These are phyloP conservation scores for Monascus purpureus DNA, from an alignment of 495 filamentous ascomycete species.

Conservation along the genomic window DNA sequence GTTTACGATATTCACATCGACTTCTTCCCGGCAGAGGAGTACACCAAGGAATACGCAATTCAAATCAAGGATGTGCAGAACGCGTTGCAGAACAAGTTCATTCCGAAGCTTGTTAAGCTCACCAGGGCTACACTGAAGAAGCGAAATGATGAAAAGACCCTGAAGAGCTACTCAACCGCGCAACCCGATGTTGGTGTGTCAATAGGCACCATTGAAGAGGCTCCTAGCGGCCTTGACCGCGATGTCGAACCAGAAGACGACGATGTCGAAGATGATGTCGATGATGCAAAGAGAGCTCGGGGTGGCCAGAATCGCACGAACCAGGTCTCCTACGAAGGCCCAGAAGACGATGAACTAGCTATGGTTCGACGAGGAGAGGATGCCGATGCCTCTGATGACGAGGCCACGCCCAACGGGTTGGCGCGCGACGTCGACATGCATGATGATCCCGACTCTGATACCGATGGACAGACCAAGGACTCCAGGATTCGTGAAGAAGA, in stretches of 20 bases:
- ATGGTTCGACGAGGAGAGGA: slow-evolving; percentile 39
- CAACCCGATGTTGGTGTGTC: slow-evolving; percentile 73
- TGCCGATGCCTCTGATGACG: slow-evolving; percentile 28
- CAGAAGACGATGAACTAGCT: slow-evolving; percentile 79
- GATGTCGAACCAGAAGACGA: slow-evolving; percentile 56
- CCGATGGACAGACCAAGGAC: slow-evolving; percentile 23
- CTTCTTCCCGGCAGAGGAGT: slow-evolving; percentile 76
- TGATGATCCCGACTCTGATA: slow-evolving; percentile 22
- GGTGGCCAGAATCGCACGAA: slow-evolving; percentile 59
- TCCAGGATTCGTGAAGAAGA: slow-evolving; percentile 46
- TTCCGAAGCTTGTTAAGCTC: slow-evolving; percentile 51
- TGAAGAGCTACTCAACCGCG: slow-evolving; percentile 46
- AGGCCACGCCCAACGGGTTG: slow-evolving; percentile 17
- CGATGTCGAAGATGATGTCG: slow-evolving; percentile 63
- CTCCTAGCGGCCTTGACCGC: slow-evolving; percentile 31
- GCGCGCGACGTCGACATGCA: slow-evolving; percentile 17
- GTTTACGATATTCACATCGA: slow-evolving; percentile 69
- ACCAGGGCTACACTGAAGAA: slow-evolving; percentile 67
- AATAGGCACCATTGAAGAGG: slow-evolving; percentile 53
- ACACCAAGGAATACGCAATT: slow-evolving; percentile 74
- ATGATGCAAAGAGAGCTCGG: slow-evolving; percentile 74
- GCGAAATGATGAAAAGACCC: slow-evolving; percentile 49
- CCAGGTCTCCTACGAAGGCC: slow-evolving; percentile 75
- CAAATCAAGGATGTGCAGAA: slow-evolving; percentile 55
- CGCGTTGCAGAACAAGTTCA: slow-evolving; percentile 67